Percentiles rank a stretch among this genome's conserved stretches.
phyloP scores from a whole-genome alignment of 441 rosid genomes.

The Corymbia calophylla region DNA sequence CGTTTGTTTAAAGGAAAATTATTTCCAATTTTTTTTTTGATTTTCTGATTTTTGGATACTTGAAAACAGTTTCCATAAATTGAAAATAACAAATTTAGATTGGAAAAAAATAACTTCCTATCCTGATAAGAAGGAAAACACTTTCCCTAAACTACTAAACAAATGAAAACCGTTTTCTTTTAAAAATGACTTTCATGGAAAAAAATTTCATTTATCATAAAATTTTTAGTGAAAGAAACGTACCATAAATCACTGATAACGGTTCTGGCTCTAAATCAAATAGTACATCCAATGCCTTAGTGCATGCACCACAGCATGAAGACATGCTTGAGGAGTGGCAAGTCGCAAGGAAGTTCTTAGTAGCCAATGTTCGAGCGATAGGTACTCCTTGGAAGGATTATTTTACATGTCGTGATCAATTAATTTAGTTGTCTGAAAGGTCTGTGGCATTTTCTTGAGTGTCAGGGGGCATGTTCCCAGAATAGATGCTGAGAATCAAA shows the following conservation, averaged over 20 bases:
- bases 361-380: not conserved
- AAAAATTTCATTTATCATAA: too few relatives aligned
- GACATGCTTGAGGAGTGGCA: not conserved
- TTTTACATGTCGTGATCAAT: not conserved
- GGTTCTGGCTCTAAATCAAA: not conserved
- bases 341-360: not conserved
- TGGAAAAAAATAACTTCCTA: rapidly evolving
- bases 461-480: not conserved
- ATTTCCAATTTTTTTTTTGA: too few relatives aligned
- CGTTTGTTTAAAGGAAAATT: too few relatives aligned
- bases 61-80: too few relatives aligned
- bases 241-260: not conserved
- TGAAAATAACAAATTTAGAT: not conserved
- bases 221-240: not conserved
- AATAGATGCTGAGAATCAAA: not conserved
- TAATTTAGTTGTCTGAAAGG: not conserved
- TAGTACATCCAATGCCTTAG: not conserved
- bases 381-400: not conserved
- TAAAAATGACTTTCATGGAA: too few relatives aligned
- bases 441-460: not conserved
- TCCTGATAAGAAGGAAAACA: not conserved
- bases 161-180: too few relatives aligned
- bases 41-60: not conserved
- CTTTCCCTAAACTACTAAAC: not conserved
- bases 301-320: not conserved